These are phyloP conservation scores for Plasmodium gonderi DNA, from an alignment of 169 alveolate species.

Conservation along the genomic window DNA sequence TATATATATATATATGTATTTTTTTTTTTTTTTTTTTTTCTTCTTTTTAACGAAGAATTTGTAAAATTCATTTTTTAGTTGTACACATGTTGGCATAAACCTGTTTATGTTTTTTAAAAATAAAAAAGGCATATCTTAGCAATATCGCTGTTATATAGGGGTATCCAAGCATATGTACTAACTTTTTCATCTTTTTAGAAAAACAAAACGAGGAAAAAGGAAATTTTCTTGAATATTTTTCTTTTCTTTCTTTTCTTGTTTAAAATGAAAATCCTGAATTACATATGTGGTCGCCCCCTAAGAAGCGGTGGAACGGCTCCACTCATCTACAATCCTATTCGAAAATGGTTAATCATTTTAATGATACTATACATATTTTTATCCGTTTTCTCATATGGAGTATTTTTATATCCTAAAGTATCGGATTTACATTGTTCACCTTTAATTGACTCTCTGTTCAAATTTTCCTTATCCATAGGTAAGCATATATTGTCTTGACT, in stretches of 20 bases:
- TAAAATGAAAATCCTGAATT: conserved; percentile 72
- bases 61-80: background rate
- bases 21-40: background rate
- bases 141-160: background rate
- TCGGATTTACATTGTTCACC: conserved; percentile 82
- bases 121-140: background rate
- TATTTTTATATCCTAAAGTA: conserved; percentile 78
- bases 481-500: conserved; percentile 32
- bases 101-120: background rate
- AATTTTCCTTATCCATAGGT: conserved; percentile 77
- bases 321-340: conserved; percentile 80
- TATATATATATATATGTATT: background rate
- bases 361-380: conserved; percentile 72
- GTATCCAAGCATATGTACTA: background rate
- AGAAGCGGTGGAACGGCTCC: conserved; percentile 81
- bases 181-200: background rate
- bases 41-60: background rate
- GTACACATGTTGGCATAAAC: background rate
- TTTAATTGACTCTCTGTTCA: conserved; percentile 77
- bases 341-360: conserved; percentile 78
- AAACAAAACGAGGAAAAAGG: background rate
- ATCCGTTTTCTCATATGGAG: conserved; percentile 72
- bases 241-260: background rate
- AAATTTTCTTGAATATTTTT: background rate
- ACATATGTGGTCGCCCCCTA: conserved; percentile 76